phyloP scores from a whole-genome alignment of 139 green algal genomes.

The Tetradesmus obliquus region DNA sequence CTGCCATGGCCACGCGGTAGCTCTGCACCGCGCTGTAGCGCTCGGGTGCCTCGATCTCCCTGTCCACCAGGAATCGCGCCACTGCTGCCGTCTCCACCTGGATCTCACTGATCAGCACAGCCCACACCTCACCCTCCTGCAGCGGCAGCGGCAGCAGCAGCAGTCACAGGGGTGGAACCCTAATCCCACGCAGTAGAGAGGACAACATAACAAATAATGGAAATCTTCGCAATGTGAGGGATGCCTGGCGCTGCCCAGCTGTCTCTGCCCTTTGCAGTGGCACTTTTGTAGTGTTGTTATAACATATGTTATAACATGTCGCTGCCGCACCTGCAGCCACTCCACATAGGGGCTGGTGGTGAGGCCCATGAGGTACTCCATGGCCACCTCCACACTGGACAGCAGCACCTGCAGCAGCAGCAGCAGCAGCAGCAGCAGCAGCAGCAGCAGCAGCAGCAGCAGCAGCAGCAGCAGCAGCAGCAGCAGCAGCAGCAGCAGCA shows the following conservation, averaged over 20 bases:
- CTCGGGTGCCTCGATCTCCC: conserved; percentile 89
- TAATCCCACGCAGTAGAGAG: neutral
- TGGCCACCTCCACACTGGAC: conserved; percentile 45
- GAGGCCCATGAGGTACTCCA: conserved; percentile 79
- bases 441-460: neutral
- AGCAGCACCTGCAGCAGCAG: conserved; percentile 44
- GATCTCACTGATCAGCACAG: conserved; percentile 55
- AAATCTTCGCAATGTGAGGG: too few relatives aligned
- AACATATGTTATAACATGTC: neutral
- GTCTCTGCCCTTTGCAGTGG: too few relatives aligned
- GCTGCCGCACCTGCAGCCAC: conserved; percentile 53
- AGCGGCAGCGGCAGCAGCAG: neutral
- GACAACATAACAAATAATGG: neutral
- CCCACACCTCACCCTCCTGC: conserved; percentile 48
- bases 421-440: conserved; percentile 26
- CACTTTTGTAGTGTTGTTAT: too few relatives aligned
- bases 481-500: neutral
- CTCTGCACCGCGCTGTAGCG: conserved; percentile 84
- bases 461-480: conserved; percentile 10
- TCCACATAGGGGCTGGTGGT: conserved; percentile 68
- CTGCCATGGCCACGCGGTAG: conserved; percentile 84
- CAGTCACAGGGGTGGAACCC: neutral
- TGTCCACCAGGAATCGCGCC: conserved; percentile 85
- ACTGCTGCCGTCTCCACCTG: conserved; percentile 53
- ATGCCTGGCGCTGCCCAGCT: neutral